phyloP scores from a whole-genome alignment of 352 stramenopile species.

The Phytophthora europaea region DNA sequence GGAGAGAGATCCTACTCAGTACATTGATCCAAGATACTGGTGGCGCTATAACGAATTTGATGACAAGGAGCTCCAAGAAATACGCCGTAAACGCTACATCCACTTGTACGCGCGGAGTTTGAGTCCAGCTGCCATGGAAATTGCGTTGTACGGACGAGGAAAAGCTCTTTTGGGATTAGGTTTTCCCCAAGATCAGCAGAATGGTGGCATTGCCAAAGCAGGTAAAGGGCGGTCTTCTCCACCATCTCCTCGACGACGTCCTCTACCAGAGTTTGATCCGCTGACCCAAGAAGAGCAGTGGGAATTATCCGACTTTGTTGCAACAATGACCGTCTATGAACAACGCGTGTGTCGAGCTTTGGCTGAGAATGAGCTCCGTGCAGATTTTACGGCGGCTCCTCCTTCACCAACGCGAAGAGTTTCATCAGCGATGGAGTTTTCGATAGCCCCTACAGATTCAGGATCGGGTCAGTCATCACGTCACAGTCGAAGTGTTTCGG shows the following conservation, averaged over 20 bases:
- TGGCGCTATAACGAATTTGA: constrained; percentile 28
- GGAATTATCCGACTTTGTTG: constrained; percentile 76
- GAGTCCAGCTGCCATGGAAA: constrained; percentile 46
- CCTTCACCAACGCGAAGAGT: constrained; percentile 38
- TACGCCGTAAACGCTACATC: constrained; percentile 55
- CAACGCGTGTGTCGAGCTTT: constrained; percentile 62
- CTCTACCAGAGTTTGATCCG: constrained; percentile 39
- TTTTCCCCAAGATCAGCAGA: constrained; percentile 7
- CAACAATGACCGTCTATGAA: constrained; percentile 52
- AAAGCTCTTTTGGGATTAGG: constrained; percentile 28
- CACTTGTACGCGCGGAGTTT: constrained; percentile 72
- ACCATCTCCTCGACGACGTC: constrained; percentile 23
- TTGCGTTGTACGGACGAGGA: constrained; percentile 52
- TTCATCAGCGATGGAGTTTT: constrained; percentile 36
- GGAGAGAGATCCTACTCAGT: background rate
- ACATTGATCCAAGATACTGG: constrained; percentile 21
- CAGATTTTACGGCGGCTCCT: constrained; percentile 38
- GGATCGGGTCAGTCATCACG: constrained; percentile 5
- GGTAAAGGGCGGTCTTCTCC: constrained; percentile 10
- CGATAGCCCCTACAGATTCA: constrained; percentile 20
- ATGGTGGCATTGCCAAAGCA: constrained; percentile 2
- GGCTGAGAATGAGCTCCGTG: constrained; percentile 49
- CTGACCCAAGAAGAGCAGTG: constrained; percentile 62
- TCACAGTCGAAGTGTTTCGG: constrained; percentile 37
- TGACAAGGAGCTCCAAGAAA: constrained; percentile 32